Base-by-base conservation (phyloP, 305 asterid species). In the Fraxinus sp. region DNA sequence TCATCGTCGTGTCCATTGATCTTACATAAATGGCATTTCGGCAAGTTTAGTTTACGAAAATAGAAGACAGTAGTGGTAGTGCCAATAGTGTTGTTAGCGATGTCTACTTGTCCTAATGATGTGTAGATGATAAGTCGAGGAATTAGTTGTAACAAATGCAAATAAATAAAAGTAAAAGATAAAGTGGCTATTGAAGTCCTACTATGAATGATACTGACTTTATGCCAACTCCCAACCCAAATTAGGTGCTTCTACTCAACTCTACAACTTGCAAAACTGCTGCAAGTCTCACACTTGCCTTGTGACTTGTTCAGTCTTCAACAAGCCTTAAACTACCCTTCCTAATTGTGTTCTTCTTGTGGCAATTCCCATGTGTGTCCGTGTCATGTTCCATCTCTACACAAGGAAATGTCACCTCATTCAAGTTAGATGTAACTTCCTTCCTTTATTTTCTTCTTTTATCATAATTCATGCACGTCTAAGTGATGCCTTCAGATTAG, bases 171-270 rank as follows among this genome's bases (percentile, higher is more conserved):
- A 68, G 39, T 39, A 70, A 70, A 70, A 70, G 75, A 13, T 70
- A 70, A 30, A 70, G 41, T 70, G 75, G 37, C 13, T 13, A 68
- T 68, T 68, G 37, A 70, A 70, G 75, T 70, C 41, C 22, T 13
- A 70, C 7, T 30, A 13, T 70, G 75, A 14, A 70, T 30, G 75
- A 70, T 70, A 70, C 41, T 5, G 75, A 70, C 75, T 70, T 70
- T 70, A 70, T 70, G 75, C 75, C 75, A 70, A 70, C 75, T 70
- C 41, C 75, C 75, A 28, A 70, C 75, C 13, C 75, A 70, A 70
- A 70, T 70, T 70, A 70, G 75, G 41, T 70, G 41, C 75, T 70
- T 70, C 41, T 70, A 70, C 75, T 70, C 75, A 70, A 70, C 72
- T 62, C 72, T 22, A 62, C 72, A 62, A 62, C 75, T 68, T 26